These are phyloP conservation scores for Phytopythium aichiense DNA, from an alignment of 352 stramenopile genomes.

Conservation along the genomic window DNA sequence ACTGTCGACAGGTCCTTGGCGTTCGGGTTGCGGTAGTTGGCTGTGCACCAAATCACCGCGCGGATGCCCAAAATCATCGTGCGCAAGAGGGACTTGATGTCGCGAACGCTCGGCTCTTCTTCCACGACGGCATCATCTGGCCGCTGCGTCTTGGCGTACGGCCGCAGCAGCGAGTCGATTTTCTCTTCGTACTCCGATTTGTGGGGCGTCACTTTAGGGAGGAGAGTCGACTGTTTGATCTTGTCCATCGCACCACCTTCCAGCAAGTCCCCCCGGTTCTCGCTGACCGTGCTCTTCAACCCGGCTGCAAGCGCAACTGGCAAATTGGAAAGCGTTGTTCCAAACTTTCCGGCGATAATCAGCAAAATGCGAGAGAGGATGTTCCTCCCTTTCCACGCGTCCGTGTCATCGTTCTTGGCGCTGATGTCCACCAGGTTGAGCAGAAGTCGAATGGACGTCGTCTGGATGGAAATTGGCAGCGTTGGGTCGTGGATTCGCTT, in stretches of 20 bases:
- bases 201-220: conserved; percentile 49
- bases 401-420: conserved; percentile 92
- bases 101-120: conserved; percentile 77
- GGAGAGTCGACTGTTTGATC: conserved; percentile 74
- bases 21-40: conserved; percentile 89
- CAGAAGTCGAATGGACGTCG: conserved; percentile 93
- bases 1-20: conserved; percentile 80
- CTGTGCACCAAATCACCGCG: conserved; percentile 97
- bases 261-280: conserved; percentile 60
- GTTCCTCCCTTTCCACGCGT: conserved; percentile 85
- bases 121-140: conserved; percentile 54
- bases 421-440: conserved; percentile 97
- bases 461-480: conserved; percentile 95
- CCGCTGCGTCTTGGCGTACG: conserved; percentile 44
- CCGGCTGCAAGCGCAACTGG: conserved; percentile 60
- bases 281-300: conserved; percentile 30
- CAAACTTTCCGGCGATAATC: conserved; percentile 95
- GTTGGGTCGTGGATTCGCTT: conserved; percentile 92
- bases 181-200: conserved; percentile 74
- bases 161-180: conserved; percentile 55
- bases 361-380: conserved; percentile 90
- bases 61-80: conserved; percentile 98
- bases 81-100: conserved; percentile 92
- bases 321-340: conserved; percentile 77
- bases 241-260: conserved; percentile 88